A percentile compares a stretch with the other conserved stretches of the same genome.
Evolutionary conservation across 1,284 basidiomycete species (phyloP).

Genomic region (Pyrrhoderma lamaoense): DNA sequence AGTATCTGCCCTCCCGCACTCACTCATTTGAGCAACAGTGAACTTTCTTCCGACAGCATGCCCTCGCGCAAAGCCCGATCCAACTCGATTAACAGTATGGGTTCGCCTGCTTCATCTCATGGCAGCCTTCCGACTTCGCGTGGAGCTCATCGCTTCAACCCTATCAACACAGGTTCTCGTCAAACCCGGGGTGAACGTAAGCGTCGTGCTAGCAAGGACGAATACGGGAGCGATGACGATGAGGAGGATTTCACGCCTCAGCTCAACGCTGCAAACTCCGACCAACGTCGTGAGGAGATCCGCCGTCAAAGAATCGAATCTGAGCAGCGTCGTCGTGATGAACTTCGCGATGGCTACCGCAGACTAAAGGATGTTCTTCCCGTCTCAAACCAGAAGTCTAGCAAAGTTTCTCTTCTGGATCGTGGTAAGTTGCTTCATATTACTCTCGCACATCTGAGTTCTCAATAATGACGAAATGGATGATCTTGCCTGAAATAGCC

Average conservation of each 20-base stretch:
- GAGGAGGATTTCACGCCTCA: conserved; percentile 58
- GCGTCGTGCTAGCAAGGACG: conserved; percentile 52
- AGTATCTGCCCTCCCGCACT: conserved; percentile 64
- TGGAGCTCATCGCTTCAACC: conserved; percentile 67
- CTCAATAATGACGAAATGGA: conserved; percentile 13
- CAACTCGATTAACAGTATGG: conserved; percentile 58
- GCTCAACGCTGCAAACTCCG: conserved; percentile 25
- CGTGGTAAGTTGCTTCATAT: conserved; percentile 50
- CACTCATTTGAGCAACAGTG: conserved; percentile 60
- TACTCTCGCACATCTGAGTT: conserved; percentile 3
- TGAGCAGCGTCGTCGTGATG: conserved; percentile 79
- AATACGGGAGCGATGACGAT: conserved; percentile 53
- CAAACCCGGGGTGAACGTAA: conserved; percentile 34
- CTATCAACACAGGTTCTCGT: conserved; percentile 40
- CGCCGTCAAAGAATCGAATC: conserved; percentile 82
- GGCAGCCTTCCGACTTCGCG: conserved; percentile 52
- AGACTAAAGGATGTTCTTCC: conserved; percentile 81
- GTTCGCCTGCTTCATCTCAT: conserved; percentile 47
- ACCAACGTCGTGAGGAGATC: conserved; percentile 71
- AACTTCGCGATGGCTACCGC: conserved; percentile 80
- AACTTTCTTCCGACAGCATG: conserved; percentile 61
- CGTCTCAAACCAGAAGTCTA: conserved; percentile 78
- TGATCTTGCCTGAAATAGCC: conserved; percentile 32
- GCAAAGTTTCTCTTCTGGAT: conserved; percentile 81
- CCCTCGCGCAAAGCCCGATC: conserved; percentile 38